Base-by-base conservation (phyloP, 139 green algal genomes). In the Picochlorum sp. region DNA sequence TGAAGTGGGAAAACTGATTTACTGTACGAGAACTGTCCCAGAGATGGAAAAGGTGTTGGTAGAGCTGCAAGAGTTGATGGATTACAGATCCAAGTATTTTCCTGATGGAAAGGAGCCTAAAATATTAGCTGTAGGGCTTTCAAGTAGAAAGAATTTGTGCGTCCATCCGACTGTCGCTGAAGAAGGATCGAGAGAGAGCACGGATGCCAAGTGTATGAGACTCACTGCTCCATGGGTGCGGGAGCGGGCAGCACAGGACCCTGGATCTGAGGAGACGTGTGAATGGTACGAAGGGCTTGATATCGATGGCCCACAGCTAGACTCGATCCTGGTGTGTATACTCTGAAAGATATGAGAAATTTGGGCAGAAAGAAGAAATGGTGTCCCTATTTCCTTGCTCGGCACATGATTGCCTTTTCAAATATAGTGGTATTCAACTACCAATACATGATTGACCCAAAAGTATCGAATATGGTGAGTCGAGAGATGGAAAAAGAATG, bases 371-470 rank as follows among this genome's bases (percentile, higher is more conserved):
- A 97, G 73, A 80, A 88, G 26, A 82, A 86, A 47, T 97, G 86
- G 89, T 99, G 94, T 81, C 94, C 94, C 34, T 99, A 99, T 78
- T 99, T 97, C 70, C 75, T 97, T 49, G 94, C 94, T 23, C 82
- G 94, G 24, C 92, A 95, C 78, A 96, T 96, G 91, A 87, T 99
- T 47, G 73, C 83, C 14, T 95, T 88, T 72, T 83, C 89, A 63
- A 98, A 97, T 67, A 92, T 98, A 8, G 74, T 99, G 7, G 94
- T 99, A 15, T 99, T 95, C 79, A 99, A 91, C 78, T 96, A 97
- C 75, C 92, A 96, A 32, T 99, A 99, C 82, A 88, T 99, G 86
- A 80, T 99, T 3, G 90, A 97, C 76, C 90, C 90, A 16, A 97
- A 97, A 75, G 90, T 88, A n/a, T 14, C n/a, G 1, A 23, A 30